Evolutionary conservation across 495 filamentous ascomycete genomes (phyloP).

Genomic region (Neurospora sp.): DNA sequence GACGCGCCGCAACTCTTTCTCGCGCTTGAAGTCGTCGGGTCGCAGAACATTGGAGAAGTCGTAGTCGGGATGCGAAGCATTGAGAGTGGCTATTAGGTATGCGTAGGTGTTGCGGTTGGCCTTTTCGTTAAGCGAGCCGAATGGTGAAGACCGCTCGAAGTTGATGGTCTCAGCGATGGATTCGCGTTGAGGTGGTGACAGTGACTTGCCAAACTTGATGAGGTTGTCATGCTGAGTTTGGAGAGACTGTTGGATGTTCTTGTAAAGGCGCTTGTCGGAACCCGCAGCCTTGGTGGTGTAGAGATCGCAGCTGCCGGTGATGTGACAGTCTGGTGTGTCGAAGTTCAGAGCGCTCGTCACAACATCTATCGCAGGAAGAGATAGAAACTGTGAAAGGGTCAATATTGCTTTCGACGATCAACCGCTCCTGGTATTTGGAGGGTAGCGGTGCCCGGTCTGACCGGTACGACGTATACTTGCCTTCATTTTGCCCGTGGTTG

Average conservation of each 20-base stretch:
- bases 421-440: background rate
- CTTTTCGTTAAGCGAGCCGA: constrained; percentile 76
- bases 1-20: constrained; percentile 60
- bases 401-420: background rate
- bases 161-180: constrained; percentile 53
- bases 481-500: constrained; percentile 29
- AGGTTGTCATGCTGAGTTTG: constrained; percentile 83
- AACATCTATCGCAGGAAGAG: constrained; percentile 77
- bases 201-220: constrained; percentile 65
- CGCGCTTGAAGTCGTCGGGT: constrained; percentile 76
- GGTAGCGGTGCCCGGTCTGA: background rate
- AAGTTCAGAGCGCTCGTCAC: constrained; percentile 88
- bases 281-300: constrained; percentile 96
- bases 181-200: constrained; percentile 64
- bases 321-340: constrained; percentile 79
- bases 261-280: constrained; percentile 92
- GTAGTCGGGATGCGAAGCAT: constrained; percentile 93
- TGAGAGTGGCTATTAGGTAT: constrained; percentile 94
- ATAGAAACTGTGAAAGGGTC: constrained; percentile 59
- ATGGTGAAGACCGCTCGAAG: constrained; percentile 74
- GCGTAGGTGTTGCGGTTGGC: constrained; percentile 86
- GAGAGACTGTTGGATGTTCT: constrained; percentile 79
- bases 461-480: constrained; percentile 9
- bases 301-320: constrained; percentile 85
- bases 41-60: constrained; percentile 88